Percentiles rank a stretch among this genome's conserved stretches.
phyloP scores from a whole-genome alignment of 179 eudicot genomes.

The Drosera spatulata region DNA sequence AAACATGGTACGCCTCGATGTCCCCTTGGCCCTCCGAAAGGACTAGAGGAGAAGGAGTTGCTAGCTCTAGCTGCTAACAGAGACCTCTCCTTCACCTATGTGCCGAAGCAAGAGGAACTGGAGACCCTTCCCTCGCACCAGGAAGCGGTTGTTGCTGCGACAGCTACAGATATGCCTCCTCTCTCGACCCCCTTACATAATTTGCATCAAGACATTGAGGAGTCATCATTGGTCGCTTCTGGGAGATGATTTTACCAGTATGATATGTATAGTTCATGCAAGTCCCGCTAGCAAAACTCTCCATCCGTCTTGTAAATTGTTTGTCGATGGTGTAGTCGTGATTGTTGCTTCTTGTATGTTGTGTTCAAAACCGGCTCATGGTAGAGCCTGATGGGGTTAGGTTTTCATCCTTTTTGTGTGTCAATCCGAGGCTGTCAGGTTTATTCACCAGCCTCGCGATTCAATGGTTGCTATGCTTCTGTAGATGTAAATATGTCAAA shows the following conservation, averaged over 20 bases:
- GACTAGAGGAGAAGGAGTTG: constrained; percentile 71
- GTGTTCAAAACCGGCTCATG: too few relatives aligned
- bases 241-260: constrained; percentile 18
- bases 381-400: too few relatives aligned
- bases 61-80: constrained; percentile 58
- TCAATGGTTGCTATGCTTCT: too few relatives aligned
- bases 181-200: constrained; percentile 3
- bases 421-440: too few relatives aligned
- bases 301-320: constrained; percentile 3
- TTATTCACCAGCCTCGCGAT: too few relatives aligned
- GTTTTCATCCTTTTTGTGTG: too few relatives aligned
- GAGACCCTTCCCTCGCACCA: constrained; percentile 6
- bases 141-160: constrained; percentile 6
- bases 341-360: too few relatives aligned
- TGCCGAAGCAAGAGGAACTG: constrained; percentile 33
- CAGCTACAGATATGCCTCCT: constrained; percentile 2
- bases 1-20: constrained; percentile 45
- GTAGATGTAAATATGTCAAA: too few relatives aligned
- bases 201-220: constrained; percentile 12
- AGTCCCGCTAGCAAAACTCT: neutral
- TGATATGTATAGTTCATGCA: neutral
- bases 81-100: constrained; percentile 52
- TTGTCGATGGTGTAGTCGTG: neutral
- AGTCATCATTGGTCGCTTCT: constrained; percentile 23
- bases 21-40: constrained; percentile 57